Percentiles rank a stretch among this genome's conserved stretches.
These are phyloP conservation scores for Colletotrichum horii DNA, from an alignment of 2,329 filamentous ascomycete genomes.

Conservation along the genomic window DNA sequence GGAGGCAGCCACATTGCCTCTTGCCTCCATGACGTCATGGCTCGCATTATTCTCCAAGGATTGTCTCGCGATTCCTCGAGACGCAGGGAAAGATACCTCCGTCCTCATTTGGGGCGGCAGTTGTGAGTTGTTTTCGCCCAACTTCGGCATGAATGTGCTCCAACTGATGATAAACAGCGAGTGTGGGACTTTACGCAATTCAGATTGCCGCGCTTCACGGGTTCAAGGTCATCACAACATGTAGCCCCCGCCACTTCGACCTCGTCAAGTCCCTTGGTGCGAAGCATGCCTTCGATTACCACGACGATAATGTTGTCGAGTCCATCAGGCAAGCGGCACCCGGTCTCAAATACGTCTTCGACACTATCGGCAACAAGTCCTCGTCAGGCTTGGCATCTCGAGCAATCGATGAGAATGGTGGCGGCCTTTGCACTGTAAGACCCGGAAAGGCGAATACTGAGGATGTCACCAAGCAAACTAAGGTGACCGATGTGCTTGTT, in stretches of 20 bases:
- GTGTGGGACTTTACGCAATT: constrained; percentile 40
- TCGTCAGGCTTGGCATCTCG: constrained; percentile 38
- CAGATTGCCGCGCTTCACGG: constrained; percentile 36
- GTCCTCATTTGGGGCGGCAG: constrained; percentile 50
- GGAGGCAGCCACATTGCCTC: constrained; percentile 41
- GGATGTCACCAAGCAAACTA: constrained; percentile 33
- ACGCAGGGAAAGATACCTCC: background rate
- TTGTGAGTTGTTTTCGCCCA: constrained; percentile 30
- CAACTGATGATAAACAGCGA: constrained; percentile 27
- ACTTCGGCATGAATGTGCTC: too few relatives aligned
- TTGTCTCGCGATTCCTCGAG: constrained; percentile 36
- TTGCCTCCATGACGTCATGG: constrained; percentile 43
- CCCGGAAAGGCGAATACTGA: constrained; percentile 44
- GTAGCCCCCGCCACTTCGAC: constrained; percentile 35
- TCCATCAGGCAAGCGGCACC: constrained; percentile 37
- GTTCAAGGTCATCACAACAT: constrained; percentile 39
- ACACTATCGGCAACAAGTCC: constrained; percentile 43
- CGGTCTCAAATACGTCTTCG: constrained; percentile 40
- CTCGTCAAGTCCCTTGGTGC: constrained; percentile 37
- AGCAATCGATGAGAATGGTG: constrained; percentile 29
- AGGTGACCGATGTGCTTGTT: constrained; percentile 46
- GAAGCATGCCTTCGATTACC: constrained; percentile 43
- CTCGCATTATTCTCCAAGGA: constrained; percentile 43
- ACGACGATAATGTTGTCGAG: constrained; percentile 36
- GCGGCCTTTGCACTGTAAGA: constrained; percentile 44